phyloP scores from a whole-genome alignment of 345 rosid genomes.

The Litchi chinensis region DNA sequence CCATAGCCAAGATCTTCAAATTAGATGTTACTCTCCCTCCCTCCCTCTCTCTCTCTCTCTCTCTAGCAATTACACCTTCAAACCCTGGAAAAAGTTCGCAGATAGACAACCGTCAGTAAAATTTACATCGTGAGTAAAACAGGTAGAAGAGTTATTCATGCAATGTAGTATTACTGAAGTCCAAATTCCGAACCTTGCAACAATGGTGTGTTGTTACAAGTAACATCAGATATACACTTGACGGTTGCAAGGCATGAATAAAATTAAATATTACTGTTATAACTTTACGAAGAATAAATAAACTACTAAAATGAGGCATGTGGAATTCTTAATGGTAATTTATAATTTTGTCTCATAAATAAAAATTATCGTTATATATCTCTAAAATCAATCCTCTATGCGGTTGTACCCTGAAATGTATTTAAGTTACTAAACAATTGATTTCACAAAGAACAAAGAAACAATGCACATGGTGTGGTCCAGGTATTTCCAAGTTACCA shows the following conservation, averaged over 20 bases:
- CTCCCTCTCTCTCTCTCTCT: background rate
- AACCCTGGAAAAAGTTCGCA: slow-evolving; percentile 1
- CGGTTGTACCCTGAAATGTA: background rate
- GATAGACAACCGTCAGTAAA: background rate
- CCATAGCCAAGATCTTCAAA: background rate
- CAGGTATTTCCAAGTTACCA: background rate
- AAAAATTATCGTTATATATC: background rate
- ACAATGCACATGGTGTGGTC: background rate
- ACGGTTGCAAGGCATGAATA: background rate
- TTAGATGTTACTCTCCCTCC: background rate
- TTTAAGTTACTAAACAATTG: background rate
- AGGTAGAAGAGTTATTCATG: background rate
- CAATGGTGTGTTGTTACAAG: background rate
- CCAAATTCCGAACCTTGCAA: background rate
- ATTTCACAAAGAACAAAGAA: background rate
- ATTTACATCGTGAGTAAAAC: background rate
- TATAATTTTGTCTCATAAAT: background rate
- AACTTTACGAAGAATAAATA: too few species aligned
- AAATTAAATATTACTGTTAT: background rate
- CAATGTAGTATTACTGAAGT: background rate
- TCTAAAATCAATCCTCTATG: background rate
- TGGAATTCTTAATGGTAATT: too few species aligned
- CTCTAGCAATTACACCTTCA: slow-evolving; percentile 11
- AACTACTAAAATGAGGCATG: too few species aligned
- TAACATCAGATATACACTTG: background rate